Percentiles rank a stretch among this genome's conserved stretches.
These are phyloP conservation scores for Takashimella koratensis DNA, from an alignment of 1,284 basidiomycete species.

Conservation along the genomic window DNA sequence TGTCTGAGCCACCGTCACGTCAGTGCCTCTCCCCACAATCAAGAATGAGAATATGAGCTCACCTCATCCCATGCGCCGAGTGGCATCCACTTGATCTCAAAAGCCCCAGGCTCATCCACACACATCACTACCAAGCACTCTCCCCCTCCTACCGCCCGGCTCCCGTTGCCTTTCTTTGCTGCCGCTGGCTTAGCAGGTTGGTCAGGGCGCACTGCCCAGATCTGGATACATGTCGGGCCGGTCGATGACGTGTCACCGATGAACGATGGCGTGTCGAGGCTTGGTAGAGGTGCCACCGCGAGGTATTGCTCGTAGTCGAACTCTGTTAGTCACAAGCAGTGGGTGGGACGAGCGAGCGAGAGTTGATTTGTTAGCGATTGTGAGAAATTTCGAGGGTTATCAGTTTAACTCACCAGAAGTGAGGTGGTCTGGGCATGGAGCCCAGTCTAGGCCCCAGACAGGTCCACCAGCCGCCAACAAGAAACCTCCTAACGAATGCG, in stretches of 20 bases:
- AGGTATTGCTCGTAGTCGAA: slow-evolving; percentile 66
- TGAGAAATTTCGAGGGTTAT: too few relatives aligned
- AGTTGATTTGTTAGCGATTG: too few relatives aligned
- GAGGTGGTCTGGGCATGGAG: slow-evolving; percentile 66
- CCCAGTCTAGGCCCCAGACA: slow-evolving; percentile 86
- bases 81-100: slow-evolving; percentile 84
- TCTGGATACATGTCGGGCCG: slow-evolving; percentile 39
- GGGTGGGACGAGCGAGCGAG: too few relatives aligned
- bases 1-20: slow-evolving; percentile 3
- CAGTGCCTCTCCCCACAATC: slow-evolving; percentile 5
- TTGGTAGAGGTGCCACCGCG: slow-evolving; percentile 68
- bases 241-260: slow-evolving; percentile 22
- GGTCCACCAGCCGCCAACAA: slow-evolving; percentile 72
- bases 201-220: slow-evolving; percentile 43
- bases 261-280: slow-evolving; percentile 25
- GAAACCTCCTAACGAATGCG: slow-evolving; percentile 20
- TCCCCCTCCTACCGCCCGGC: too few relatives aligned
- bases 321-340: too few relatives aligned
- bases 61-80: slow-evolving; percentile 66
- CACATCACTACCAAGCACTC: slow-evolving; percentile 56
- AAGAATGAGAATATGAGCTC: slow-evolving; percentile 9
- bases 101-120: slow-evolving; percentile 66
- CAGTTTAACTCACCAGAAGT: too few relatives aligned
- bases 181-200: neutral
- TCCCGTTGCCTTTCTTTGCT: slow-evolving; percentile 1